Base-by-base conservation (phyloP, 2,329 filamentous ascomycete genomes). In the Tricladium varicosporioides region DNA sequence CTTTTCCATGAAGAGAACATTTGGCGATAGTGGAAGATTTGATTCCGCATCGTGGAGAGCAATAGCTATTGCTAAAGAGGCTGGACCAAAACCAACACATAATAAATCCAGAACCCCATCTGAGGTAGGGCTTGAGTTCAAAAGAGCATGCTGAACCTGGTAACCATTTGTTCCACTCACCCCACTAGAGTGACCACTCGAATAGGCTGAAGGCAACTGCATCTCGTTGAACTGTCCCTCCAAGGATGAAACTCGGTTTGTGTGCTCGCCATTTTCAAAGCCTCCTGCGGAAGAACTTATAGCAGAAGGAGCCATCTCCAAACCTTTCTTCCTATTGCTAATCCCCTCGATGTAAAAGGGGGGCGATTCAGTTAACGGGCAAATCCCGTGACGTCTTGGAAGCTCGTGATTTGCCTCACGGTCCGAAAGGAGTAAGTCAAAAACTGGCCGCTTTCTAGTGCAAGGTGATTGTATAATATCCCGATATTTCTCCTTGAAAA, bases 1-100 rank as follows among this genome's bases (percentile, higher is more conserved):
- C 72, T 89, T 88, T 77, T 97, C 93, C 19, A 97, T 75, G 74
- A 97, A 97, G 46, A 90, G 81, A 2, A 96, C 86, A 70, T 89
- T 91, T 48, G 91, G 51, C 33, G 73, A 67, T 57, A 78, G 73
- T 40, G 69, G 66, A 48, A 61, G 80, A 67, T 76, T 70, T 65
- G 75, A 69, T 53, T 89, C 74, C n/a, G 84, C 77, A 72, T 97
- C 93, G 72, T 96, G 87, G 44, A 97, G 81, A 19, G 94, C 92
- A 56, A 96, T 88, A 13, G 91, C 93, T 60, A 97, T 88, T 15
- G 92, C 88, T 36, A 97, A 80, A 59, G 91, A 94, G 27, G 93
- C 93, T 16, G 93, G 93, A 7, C 93, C 93, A 70, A 97, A 97
- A 19, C 93, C 93, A 55, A 96, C 85, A 73, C 92, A 96, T 64